Evolutionary conservation across 2,329 filamentous ascomycete genomes (phyloP).

Genomic region (Ciborinia camelliae): DNA sequence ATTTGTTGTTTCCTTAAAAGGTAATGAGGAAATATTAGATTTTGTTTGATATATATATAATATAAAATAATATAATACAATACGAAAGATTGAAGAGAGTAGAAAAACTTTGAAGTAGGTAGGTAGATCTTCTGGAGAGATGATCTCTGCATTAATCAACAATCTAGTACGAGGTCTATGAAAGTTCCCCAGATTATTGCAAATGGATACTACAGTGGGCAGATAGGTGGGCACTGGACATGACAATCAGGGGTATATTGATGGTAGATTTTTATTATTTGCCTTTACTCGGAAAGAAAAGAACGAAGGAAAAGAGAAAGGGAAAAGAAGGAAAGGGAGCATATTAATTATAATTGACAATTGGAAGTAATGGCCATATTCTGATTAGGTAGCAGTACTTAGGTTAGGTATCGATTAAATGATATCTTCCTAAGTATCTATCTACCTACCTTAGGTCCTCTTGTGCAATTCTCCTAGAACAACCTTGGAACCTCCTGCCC

Average conservation of each 20-base stretch:
- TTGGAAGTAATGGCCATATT: not conserved
- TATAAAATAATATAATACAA: not conserved
- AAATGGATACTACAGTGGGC: not conserved
- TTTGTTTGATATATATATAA: not conserved
- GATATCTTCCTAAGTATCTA: too few relatives aligned
- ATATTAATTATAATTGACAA: not conserved
- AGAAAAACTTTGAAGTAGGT: not conserved
- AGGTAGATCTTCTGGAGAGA: not conserved
- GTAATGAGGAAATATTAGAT: not conserved
- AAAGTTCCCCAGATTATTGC: slow-evolving; percentile 3
- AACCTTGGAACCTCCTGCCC: too few relatives aligned
- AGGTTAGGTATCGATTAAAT: too few relatives aligned
- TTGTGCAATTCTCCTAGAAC: too few relatives aligned
- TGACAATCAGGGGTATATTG: not conserved
- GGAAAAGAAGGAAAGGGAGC: not conserved
- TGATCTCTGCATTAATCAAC: slow-evolving; percentile 3
- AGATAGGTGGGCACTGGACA: too few relatives aligned
- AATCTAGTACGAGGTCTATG: not conserved
- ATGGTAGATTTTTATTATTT: not conserved
- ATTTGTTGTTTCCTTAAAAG: not conserved
- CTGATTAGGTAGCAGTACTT: too few relatives aligned
- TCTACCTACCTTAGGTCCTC: too few relatives aligned
- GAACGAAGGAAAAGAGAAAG: not conserved
- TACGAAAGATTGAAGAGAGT: not conserved
- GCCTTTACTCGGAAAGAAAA: not conserved